Base-by-base conservation (phyloP, 129 eudicot genomes). In the Mikania micrantha region DNA sequence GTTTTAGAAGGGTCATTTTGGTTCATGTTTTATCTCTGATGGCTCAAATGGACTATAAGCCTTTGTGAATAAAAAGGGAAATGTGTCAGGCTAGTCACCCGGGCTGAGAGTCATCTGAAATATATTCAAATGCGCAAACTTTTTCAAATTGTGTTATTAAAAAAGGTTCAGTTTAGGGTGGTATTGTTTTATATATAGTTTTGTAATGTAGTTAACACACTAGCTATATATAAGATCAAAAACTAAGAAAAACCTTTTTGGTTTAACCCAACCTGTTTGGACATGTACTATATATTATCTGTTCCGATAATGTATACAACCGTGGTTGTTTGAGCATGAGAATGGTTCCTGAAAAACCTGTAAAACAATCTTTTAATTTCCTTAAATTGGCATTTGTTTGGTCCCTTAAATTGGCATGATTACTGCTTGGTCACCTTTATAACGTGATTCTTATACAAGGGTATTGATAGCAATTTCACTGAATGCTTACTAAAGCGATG, bases 291-390 rank as follows among this genome's bases (percentile, higher is more conserved):
- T 24, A 64, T 24, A 24, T 31, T 61, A 35, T 61, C 31, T 19
- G 44, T 60, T 34, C 45, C 41, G 47, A n/a, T n/a, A n/a, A n/a
- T n/a, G n/a, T n/a, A n/a, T n/a, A n/a, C 60, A 29, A 31, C 48
- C 29, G 4, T 32, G 72, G 42, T 66, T 32, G 17, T 47, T 50
- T 19, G 67, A 9, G 47, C 67, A 66, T 19, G 45, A 48, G 72
- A 19, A 49, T 31, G 21, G 73, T 50, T 67, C 72, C 61, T 31
- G 69, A 64, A 22, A 52, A 63, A 10, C 47, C 32, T 47, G 58
- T 67, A 16, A 20, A 28, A 3, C 61, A 31, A 32, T 60, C 44
- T 32, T 60, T 21, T 60, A 9, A n/a, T 17, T 60, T 32, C 9
- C 3, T 35, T 40, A 60, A 5, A 2, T 9, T 9, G 40, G 41